phyloP scores from a whole-genome alignment of 805 yeast genomes.

The Maudiozyma bulderi region DNA sequence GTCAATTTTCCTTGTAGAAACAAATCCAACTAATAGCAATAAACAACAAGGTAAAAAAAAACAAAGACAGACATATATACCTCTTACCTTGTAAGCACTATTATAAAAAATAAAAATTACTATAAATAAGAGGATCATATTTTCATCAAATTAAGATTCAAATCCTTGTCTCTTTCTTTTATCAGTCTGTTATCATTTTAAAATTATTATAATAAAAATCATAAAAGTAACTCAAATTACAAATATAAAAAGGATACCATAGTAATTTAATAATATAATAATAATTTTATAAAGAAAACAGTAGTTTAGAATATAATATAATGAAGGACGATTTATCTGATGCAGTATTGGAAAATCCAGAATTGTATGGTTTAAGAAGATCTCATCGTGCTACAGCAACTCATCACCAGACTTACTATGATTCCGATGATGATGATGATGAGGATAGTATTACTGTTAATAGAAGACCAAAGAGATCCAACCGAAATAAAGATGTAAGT shows the following conservation, averaged over 20 bases:
- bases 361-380: slow-evolving; percentile 73
- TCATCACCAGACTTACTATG: slow-evolving; percentile 21
- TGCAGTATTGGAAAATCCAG: slow-evolving; percentile 63
- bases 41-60: no score
- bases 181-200: no score
- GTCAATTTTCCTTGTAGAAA: background rate
- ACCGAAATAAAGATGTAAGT: slow-evolving; percentile 13
- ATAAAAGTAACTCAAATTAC: no score
- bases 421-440: slow-evolving; percentile 26
- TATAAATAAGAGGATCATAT: no score
- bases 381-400: slow-evolving; percentile 51
- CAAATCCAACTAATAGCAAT: no score
- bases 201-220: no score
- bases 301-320: background rate
- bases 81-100: no score
- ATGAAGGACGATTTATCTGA: slow-evolving; percentile 31
- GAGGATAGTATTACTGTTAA: slow-evolving; percentile 2
- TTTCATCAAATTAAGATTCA: no score
- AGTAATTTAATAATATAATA: background rate
- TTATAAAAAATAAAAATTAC: no score
- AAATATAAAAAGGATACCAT: no score
- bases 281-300: background rate
- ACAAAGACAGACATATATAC: no score
- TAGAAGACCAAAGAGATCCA: slow-evolving; percentile 5
- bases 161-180: no score